Base-by-base conservation (phyloP, 2,329 filamentous ascomycete species). In the Plenodomus lindquistii region DNA sequence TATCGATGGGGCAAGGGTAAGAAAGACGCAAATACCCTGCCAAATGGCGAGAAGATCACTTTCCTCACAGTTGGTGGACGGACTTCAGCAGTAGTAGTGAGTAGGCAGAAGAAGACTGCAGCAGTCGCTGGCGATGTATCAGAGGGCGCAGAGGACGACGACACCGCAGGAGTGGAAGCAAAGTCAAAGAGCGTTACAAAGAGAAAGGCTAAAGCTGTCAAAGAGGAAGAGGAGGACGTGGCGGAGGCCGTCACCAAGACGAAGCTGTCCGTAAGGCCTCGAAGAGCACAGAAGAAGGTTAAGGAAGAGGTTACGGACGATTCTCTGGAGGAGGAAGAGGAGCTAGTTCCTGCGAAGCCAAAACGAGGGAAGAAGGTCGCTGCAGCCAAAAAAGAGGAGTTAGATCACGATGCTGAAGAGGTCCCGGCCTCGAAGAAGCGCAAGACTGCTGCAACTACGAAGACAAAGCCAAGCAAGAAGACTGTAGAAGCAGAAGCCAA, bases 1-100 rank as follows among this genome's bases (percentile, higher is more conserved):
- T 81, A 95, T 67, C 84, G 91, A 20, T 97, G 94, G 94, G 84
- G 86, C 11, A 96, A 97, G 66, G 89, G 89, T 17, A 91, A 90
- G 66, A 91, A 93, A 66, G 79, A 83, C 1, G 73, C 80, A 0
- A 83, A 81, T 4, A 81, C 80, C 40, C 74, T 97, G 21, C 93
- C 93, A 0, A 95, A 85, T 56, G 94, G 94, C 0, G 87, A 91
- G 55, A 91, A 88, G 72, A 86, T 97, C 38, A 85, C 85, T 0
- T 94, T 93, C 65, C 74, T 97, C 40, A 97, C 88, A 0, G 93
- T 97, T 0, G 93, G 93, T 0, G 92, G 93, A 2, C 80, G 94
- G 38, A 97, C 94, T 3, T 96, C 90, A 65, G 96, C 92, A 40
- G 87, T 93, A 43, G 91, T 95, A 0, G 91, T 91, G 0, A 84